Evolutionary conservation across 1,139 yeast species (phyloP).

Genomic region (Sugiyamaella novakii): DNA sequence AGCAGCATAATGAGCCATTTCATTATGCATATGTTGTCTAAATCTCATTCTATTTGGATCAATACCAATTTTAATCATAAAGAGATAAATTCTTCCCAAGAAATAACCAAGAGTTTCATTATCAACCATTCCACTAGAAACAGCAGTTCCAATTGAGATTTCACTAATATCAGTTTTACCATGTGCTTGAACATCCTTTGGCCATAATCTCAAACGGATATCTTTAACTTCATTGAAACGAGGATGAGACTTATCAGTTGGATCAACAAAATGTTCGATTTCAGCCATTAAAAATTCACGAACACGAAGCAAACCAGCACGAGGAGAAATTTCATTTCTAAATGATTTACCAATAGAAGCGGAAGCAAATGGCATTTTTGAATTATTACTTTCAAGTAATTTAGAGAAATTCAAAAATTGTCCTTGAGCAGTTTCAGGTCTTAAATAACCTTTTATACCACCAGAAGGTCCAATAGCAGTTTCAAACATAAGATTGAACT

Average conservation of each 20-base stretch:
- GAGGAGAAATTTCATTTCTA: slow-evolving; percentile 98
- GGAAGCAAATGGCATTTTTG: slow-evolving; percentile 97
- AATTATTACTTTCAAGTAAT: slow-evolving; percentile 91
- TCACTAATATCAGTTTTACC: slow-evolving; percentile 73
- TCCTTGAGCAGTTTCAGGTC: slow-evolving; percentile 99
- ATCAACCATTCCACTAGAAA: slow-evolving; percentile 81
- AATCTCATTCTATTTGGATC: slow-evolving; percentile 82
- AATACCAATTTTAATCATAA: slow-evolving; percentile 87
- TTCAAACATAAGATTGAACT: slow-evolving; percentile 98
- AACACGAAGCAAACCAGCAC: slow-evolving; percentile 95
- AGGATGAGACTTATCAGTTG: slow-evolving; percentile 77
- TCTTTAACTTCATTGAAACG: slow-evolving; percentile 77
- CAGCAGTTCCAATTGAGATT: slow-evolving; percentile 87
- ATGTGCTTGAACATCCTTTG: slow-evolving; percentile 81
- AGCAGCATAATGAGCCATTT: slow-evolving; percentile 99
- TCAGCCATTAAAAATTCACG: slow-evolving; percentile 99
- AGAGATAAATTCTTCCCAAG: slow-evolving; percentile 85
- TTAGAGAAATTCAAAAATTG: slow-evolving; percentile 95
- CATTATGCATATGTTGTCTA: slow-evolving; percentile 98
- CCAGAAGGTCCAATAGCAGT: slow-evolving; percentile 99
- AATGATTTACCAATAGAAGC: slow-evolving; percentile 98
- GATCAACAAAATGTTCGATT: slow-evolving; percentile 98
- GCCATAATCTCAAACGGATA: slow-evolving; percentile 72
- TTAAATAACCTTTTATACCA: slow-evolving; percentile 86
- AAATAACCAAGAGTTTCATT: slow-evolving; percentile 97